phyloP scores from a whole-genome alignment of 768 basidiomycete species.

The Panellus pusillus region DNA sequence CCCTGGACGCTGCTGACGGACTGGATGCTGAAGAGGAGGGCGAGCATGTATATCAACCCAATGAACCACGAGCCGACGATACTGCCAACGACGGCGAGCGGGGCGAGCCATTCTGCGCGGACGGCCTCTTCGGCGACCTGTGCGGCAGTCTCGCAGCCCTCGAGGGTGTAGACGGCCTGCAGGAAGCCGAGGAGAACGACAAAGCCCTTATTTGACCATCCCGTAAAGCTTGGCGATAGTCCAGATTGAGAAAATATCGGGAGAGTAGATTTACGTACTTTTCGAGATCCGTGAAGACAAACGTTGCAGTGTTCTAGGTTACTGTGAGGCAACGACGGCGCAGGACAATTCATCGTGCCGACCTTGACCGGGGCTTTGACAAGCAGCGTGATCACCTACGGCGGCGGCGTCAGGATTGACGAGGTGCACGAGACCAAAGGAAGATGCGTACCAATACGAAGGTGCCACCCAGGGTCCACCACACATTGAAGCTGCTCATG shows the following conservation, averaged over 20 bases:
- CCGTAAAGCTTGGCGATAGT: slow-evolving; percentile 45
- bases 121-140: slow-evolving; percentile 62
- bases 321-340: background rate
- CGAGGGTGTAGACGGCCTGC: slow-evolving; percentile 59
- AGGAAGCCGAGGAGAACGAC: slow-evolving; percentile 60
- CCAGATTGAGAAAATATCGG: background rate
- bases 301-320: slow-evolving; percentile 46
- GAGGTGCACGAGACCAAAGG: background rate
- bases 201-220: slow-evolving; percentile 53
- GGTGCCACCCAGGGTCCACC: slow-evolving; percentile 64
- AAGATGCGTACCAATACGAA: slow-evolving; percentile 40
- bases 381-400: slow-evolving; percentile 45
- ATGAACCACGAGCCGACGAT: slow-evolving; percentile 59
- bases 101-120: slow-evolving; percentile 56
- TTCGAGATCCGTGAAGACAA: slow-evolving; percentile 58
- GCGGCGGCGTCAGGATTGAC: background rate
- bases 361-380: slow-evolving; percentile 58
- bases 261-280: slow-evolving; percentile 35
- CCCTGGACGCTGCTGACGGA: slow-evolving; percentile 49
- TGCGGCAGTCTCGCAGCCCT: slow-evolving; percentile 65
- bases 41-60: slow-evolving; percentile 57
- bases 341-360: background rate
- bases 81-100: slow-evolving; percentile 55
- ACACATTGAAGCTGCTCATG: slow-evolving; percentile 56
- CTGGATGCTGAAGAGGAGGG: slow-evolving; percentile 58